Conservation (phyloP, 257 asterid genomes). For the Lithospermum erythrorhizon region DNA sequence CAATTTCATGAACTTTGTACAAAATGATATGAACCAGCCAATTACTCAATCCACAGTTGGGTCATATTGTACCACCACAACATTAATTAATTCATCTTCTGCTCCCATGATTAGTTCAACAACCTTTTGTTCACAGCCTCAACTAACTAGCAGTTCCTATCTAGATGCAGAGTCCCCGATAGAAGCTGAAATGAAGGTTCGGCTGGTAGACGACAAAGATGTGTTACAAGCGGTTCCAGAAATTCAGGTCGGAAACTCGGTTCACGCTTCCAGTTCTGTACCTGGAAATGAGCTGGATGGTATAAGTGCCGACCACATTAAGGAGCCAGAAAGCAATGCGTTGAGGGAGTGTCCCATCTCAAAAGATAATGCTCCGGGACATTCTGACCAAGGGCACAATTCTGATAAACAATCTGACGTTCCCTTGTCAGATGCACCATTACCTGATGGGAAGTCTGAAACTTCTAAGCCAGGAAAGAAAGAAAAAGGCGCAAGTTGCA, state of each 20-base stretch:
- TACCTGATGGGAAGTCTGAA: conserved; percentile 38
- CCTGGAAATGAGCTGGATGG: conserved; percentile 25
- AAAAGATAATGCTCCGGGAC: conserved; percentile 21
- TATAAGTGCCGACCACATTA: conserved; percentile 18
- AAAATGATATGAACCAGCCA: conserved; percentile 53
- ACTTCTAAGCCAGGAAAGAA: conserved; percentile 44
- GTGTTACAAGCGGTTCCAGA: conserved; percentile 23
- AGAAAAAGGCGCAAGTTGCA: conserved; percentile 47
- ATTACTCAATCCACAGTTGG: conserved; percentile 77
- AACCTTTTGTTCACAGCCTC: conserved; percentile 50
- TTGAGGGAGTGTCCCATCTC: conserved; percentile 25
- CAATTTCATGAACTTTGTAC: conserved; percentile 52
- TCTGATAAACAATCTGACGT: conserved; percentile 31
- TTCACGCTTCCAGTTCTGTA: conserved; percentile 26
- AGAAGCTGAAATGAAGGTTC: conserved; percentile 27
- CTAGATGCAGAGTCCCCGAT: conserved; percentile 23
- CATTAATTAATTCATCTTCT: conserved; percentile 50
- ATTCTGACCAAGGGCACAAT: conserved; percentile 27
- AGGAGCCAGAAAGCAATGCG: conserved; percentile 23
- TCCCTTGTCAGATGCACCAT: conserved; percentile 27
- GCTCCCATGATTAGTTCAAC: conserved; percentile 76
- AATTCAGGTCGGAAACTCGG: conserved; percentile 24
- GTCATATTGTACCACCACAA: conserved; percentile 65
- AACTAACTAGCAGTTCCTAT: conserved; percentile 21
- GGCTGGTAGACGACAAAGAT: conserved; percentile 11